Percentiles rank a stretch among this genome's conserved stretches.
Conservation (phyloP, 345 rosid genomes). For the Eucalyptus caleyi region DNA sequence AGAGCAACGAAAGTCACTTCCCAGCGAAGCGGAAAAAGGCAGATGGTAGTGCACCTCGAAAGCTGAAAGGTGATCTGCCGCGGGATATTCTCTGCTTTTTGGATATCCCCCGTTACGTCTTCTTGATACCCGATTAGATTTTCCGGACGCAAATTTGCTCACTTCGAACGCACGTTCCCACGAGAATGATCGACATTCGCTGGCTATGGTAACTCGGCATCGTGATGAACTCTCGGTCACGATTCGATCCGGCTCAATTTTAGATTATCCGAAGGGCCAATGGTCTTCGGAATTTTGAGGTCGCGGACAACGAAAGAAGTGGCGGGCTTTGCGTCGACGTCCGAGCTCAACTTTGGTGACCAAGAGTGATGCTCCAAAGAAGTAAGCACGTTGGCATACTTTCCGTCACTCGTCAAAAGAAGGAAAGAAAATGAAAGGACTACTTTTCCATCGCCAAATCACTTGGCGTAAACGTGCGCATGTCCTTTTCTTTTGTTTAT, state of each 20-base stretch:
- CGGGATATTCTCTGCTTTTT: background rate
- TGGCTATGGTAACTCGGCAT: background rate
- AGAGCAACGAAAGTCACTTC: background rate
- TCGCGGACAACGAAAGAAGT: background rate
- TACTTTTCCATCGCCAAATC: background rate
- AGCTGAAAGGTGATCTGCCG: background rate
- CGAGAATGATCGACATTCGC: background rate
- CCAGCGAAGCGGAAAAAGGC: background rate
- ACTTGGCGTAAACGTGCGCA: background rate
- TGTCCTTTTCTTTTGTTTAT: background rate
- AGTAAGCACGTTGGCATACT: background rate
- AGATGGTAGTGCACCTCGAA: background rate
- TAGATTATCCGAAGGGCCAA: background rate
- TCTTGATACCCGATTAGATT: background rate
- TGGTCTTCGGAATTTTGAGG: background rate
- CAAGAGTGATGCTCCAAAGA: background rate
- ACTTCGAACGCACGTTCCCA: background rate
- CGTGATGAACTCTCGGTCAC: fast-evolving
- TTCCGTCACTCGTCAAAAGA: background rate
- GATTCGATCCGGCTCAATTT: background rate
- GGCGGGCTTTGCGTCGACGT: background rate
- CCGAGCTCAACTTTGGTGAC: background rate
- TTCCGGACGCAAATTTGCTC: background rate
- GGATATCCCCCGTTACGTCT: background rate
- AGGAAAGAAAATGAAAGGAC: background rate